Base-by-base conservation (phyloP, 2,329 filamentous ascomycete genomes). In the Ceratocystis cacaofunesta region DNA sequence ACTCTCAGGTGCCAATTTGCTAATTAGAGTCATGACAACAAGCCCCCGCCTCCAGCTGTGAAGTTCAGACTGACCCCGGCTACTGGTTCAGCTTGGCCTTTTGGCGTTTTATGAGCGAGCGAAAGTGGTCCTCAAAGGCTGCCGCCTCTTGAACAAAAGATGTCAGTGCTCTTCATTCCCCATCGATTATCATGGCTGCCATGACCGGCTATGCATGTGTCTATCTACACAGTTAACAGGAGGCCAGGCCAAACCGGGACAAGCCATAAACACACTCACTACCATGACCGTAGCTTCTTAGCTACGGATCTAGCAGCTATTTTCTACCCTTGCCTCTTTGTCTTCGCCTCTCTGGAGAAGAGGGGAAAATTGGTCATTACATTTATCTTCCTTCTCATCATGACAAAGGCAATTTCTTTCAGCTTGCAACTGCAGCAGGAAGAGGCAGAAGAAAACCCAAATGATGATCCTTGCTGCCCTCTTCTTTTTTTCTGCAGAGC, bases 11-110 rank as follows among this genome's bases (percentile, higher is more conserved):
- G 22, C 10, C 36, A 41, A 41, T 41, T 22, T 28, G 22, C 10
- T 52, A 52, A 52, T 52, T 52, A 52, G 48, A 52, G 48, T 25
- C 48, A 52, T 52, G 48, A 52, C 48, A 52, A 52, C 48, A 52
- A 52, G 48, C 28, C 17, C 55, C 30, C 8, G 10, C 5, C 50
- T 30, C 55, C 30, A 32, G 55, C 30, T 30, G 32, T 36, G 22
- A 57, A 41, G 32, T 32, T 8, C 28, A 19, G 10, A 58, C 30
- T 8, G 55, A 58, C 55, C 55, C 55, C 12, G 15, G 55, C 55
- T 19, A 58, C 17, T 58, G 28, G 28, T 19, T n/a, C 55, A 36
- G 55, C 55, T 58, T 58, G 55, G 55, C 55, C 55, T 58, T 58
- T 58, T 58, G 12, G 55, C 28, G 15, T 36, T 58, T 58, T 58